Evolutionary conservation across 73 alveolate species (phyloP).

Genomic region (Tetrahymena malaccensis): DNA sequence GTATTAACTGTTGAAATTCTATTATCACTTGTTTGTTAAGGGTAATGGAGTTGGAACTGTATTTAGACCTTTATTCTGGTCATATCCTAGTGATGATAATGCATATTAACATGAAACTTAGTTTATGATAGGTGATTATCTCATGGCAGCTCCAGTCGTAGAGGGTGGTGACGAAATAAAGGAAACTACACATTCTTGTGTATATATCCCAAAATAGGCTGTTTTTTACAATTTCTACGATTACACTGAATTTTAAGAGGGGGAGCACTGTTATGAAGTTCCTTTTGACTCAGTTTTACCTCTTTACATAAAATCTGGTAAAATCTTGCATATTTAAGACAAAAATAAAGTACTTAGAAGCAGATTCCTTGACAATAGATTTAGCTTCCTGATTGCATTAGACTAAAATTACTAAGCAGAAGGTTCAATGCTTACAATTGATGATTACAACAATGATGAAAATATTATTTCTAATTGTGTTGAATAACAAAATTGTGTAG

Average conservation of each 20-base stretch:
- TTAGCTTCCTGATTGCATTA: background rate
- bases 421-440: background rate
- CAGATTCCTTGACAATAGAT: background rate
- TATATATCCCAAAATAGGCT: background rate
- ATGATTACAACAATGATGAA: background rate
- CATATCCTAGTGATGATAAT: constrained; percentile 51
- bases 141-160: constrained; percentile 60
- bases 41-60: constrained; percentile 37
- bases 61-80: constrained; percentile 58
- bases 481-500: background rate
- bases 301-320: background rate
- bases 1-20: constrained; percentile 75
- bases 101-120: constrained; percentile 24
- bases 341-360: background rate
- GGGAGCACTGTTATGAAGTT: background rate
- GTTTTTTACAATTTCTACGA: constrained; percentile 40
- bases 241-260: background rate
- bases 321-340: background rate
- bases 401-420: background rate
- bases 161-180: constrained; percentile 5
- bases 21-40: constrained; percentile 53
- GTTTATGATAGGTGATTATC: constrained; percentile 59
- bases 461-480: background rate
- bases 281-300: background rate
- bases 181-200: background rate